Percentiles rank a stretch among this genome's conserved stretches.
These are phyloP conservation scores for Neonectria hederae DNA, from an alignment of 2,329 filamentous ascomycete species.

Conservation along the genomic window DNA sequence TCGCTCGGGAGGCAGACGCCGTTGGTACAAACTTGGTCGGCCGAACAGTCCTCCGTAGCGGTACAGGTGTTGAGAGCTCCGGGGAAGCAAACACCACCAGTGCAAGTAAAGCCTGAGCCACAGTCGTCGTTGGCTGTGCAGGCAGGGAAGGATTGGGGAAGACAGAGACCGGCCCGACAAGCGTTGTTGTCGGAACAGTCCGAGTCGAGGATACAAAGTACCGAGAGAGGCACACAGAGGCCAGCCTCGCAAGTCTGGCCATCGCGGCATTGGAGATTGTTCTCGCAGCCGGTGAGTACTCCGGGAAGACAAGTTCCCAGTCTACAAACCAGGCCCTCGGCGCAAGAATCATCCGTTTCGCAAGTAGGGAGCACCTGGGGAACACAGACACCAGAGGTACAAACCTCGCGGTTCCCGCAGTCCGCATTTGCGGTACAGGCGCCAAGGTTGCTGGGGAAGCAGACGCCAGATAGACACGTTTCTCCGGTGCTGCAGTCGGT, in stretches of 20 bases:
- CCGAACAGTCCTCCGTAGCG: neutral
- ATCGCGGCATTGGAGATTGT: slow-evolving; percentile 5
- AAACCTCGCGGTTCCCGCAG: slow-evolving; percentile 4
- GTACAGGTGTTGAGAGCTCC: slow-evolving; percentile 4
- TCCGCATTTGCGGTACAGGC: neutral
- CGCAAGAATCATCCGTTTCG: neutral
- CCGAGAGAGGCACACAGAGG: slow-evolving; percentile 11
- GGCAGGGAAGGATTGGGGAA: neutral
- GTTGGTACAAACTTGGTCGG: neutral
- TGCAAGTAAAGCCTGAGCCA: neutral
- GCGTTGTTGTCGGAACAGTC: slow-evolving; percentile 10
- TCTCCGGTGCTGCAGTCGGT: slow-evolving; percentile 2
- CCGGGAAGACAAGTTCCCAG: slow-evolving; percentile 17
- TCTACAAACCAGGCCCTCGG: slow-evolving; percentile 13
- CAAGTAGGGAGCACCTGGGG: slow-evolving; percentile 15
- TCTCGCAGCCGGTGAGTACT: slow-evolving; percentile 4
- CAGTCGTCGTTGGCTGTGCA: neutral
- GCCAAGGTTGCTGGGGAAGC: slow-evolving; percentile 1
- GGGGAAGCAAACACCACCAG: slow-evolving; percentile 6
- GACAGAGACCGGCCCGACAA: slow-evolving; percentile 10
- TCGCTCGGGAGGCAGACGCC: slow-evolving; percentile 11
- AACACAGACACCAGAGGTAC: slow-evolving; percentile 12
- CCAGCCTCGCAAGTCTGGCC: slow-evolving; percentile 13
- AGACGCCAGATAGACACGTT: slow-evolving; percentile 7
- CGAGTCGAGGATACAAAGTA: slow-evolving; percentile 6